phyloP scores from a whole-genome alignment of 208 protist genomes.

The Zelonia costaricensis region DNA sequence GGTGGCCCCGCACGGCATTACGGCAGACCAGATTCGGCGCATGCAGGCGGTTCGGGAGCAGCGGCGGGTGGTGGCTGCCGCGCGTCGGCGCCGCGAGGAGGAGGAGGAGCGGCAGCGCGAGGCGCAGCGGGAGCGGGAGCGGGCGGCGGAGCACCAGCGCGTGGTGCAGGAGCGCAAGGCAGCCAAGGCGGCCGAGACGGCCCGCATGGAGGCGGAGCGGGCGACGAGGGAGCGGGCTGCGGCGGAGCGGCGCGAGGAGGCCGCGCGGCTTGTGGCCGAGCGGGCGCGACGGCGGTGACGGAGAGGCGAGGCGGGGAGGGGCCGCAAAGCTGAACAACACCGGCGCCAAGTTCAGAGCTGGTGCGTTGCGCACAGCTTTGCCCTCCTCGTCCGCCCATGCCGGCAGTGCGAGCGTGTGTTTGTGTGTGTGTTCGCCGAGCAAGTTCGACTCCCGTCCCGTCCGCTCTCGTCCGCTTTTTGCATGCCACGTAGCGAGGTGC shows the following conservation, averaged over 20 bases:
- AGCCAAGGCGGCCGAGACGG: conserved; percentile 30
- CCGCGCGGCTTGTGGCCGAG: conserved; percentile 43
- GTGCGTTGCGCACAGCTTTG: background rate
- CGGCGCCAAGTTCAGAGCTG: background rate
- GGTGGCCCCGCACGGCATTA: conserved; percentile 46
- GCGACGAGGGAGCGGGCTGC: conserved; percentile 32
- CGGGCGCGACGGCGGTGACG: conserved; percentile 14
- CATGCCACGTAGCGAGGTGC: too few relatives aligned
- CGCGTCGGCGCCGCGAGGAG: conserved; percentile 47
- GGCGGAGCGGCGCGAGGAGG: conserved; percentile 41
- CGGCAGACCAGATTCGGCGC: conserved; percentile 32
- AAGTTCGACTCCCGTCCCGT: too few relatives aligned
- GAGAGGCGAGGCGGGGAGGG: conserved; percentile 9
- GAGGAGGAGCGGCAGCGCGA: conserved; percentile 53
- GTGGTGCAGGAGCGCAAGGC: conserved; percentile 65
- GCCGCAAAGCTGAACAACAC: background rate
- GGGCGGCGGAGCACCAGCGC: conserved; percentile 45
- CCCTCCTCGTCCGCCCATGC: background rate
- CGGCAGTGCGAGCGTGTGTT: background rate
- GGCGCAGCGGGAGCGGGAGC: conserved; percentile 47
- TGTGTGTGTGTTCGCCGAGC: background rate
- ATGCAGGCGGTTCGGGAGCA: conserved; percentile 55
- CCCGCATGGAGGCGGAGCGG: conserved; percentile 31
- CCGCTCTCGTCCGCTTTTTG: too few relatives aligned
- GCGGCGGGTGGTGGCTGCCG: conserved; percentile 46